Evolutionary conservation across 371 early-diverging fungal species (phyloP).

Genomic region (Syncephalastrum racemosum): DNA sequence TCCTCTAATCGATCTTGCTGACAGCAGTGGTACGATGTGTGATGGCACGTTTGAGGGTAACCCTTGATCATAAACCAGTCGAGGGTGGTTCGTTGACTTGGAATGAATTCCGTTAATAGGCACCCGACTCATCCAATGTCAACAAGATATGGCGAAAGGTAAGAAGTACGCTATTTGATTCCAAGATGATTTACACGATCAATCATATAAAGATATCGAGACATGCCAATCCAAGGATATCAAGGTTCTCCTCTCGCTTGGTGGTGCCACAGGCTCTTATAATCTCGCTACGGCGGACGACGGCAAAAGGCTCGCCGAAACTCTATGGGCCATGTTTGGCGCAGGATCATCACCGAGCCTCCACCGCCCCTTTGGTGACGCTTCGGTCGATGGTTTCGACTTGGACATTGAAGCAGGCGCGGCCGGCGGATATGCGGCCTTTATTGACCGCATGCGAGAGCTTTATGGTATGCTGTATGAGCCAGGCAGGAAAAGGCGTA

Average conservation of each 20-base stretch:
- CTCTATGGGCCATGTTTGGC: conserved; percentile 64
- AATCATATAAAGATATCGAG: conserved; percentile 57
- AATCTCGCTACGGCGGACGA: conserved; percentile 50
- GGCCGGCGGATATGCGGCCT: conserved; percentile 41
- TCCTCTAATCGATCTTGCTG: too few species aligned
- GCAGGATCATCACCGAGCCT: conserved; percentile 26
- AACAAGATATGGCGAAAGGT: too few species aligned
- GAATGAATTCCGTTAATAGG: too few species aligned
- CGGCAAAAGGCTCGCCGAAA: conserved; percentile 56
- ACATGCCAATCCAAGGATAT: conserved; percentile 65
- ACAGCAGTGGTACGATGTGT: too few species aligned
- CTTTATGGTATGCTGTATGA: conserved; percentile 17
- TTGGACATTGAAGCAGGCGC: conserved; percentile 45
- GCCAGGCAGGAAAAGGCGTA: too few species aligned
- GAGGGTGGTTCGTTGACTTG: too few species aligned
- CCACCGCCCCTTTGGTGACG: conserved; percentile 38
- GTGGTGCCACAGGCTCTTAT: conserved; percentile 68
- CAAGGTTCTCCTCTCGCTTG: conserved; percentile 64
- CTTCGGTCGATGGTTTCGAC: conserved; percentile 44
- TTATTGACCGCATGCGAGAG: conserved; percentile 38
- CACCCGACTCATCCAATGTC: too few species aligned
- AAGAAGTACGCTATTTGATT: background rate
- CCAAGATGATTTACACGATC: background rate
- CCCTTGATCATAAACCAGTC: too few species aligned
- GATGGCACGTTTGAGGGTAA: too few species aligned